phyloP scores from a whole-genome alignment of 371 early-diverging fungal genomes.

The Saksenaea oblongispora region DNA sequence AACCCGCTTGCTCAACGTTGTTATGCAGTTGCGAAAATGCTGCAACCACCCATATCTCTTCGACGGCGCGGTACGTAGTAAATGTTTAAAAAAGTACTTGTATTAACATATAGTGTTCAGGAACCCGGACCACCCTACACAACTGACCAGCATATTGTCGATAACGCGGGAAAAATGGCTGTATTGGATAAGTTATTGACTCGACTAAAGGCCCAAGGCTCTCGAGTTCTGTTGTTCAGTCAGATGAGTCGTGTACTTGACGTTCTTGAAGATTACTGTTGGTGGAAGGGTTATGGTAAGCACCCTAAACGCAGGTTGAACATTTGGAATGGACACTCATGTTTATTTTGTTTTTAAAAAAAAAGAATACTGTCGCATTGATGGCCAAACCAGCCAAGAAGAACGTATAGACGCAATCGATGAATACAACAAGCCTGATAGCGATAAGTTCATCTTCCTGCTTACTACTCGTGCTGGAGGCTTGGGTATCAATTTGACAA shows the following conservation, averaged over 20 bases:
- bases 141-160: constrained; percentile 95
- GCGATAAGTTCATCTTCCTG: constrained; percentile 95
- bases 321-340: neutral
- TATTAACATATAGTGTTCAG: constrained; percentile 8
- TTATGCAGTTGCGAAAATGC: constrained; percentile 99
- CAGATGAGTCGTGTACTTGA: constrained; percentile 99
- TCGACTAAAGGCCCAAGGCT: constrained; percentile 86
- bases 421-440: constrained; percentile 91
- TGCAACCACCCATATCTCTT: constrained; percentile 99
- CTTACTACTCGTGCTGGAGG: constrained; percentile 99
- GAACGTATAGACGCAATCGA: constrained; percentile 94
- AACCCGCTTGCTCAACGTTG: constrained; percentile 95
- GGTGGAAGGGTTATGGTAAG: constrained; percentile 82
- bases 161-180: constrained; percentile 94
- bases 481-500: constrained; percentile 97
- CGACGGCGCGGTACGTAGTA: constrained; percentile 83
- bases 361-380: constrained; percentile 95
- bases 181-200: constrained; percentile 91
- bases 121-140: constrained; percentile 92
- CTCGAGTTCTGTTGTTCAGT: constrained; percentile 96
- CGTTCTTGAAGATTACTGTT: constrained; percentile 98
- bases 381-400: constrained; percentile 95
- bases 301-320: too few species aligned
- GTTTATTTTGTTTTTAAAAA: neutral
- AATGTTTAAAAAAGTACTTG: neutral